Evolutionary conservation across 2,329 filamentous ascomycete species (phyloP).

Genomic region (Phyllosticta citribraziliensis): DNA sequence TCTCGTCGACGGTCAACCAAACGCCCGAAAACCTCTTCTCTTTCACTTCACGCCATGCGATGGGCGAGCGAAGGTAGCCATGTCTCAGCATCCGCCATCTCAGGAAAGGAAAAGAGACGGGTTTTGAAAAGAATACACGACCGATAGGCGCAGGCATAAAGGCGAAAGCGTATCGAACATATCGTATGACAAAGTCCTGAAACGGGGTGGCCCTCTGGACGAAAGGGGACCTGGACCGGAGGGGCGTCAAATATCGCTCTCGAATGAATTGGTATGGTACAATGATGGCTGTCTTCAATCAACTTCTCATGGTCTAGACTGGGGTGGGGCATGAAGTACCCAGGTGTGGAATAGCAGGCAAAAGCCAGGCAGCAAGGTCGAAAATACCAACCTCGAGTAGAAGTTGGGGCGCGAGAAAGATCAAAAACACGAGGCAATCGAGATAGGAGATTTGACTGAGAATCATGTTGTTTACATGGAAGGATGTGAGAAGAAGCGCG

Average conservation of each 20-base stretch:
- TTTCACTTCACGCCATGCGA: constrained; percentile 53
- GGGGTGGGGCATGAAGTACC: constrained; percentile 35
- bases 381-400: constrained; percentile 57
- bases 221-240: constrained; percentile 47
- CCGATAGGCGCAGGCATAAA: constrained; percentile 59
- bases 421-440: constrained; percentile 64
- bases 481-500: neutral
- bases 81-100: constrained; percentile 66
- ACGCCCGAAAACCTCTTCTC: constrained; percentile 51
- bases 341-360: constrained; percentile 60
- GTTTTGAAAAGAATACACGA: constrained; percentile 67
- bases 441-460: constrained; percentile 63
- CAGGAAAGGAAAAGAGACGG: constrained; percentile 63
- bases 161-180: constrained; percentile 68
- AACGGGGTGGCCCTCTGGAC: constrained; percentile 61
- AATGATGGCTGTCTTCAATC: constrained; percentile 39
- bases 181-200: constrained; percentile 67
- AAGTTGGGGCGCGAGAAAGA: constrained; percentile 63
- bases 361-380: constrained; percentile 45
- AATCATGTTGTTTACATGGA: constrained; percentile 45
- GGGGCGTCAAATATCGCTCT: constrained; percentile 45
- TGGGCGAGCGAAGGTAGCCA: constrained; percentile 52
- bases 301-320: constrained; percentile 15
- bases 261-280: constrained; percentile 50
- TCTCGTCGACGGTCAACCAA: constrained; percentile 57